These are phyloP conservation scores for Cardamine resedifolia DNA, from an alignment of 345 rosid species.

Conservation along the genomic window DNA sequence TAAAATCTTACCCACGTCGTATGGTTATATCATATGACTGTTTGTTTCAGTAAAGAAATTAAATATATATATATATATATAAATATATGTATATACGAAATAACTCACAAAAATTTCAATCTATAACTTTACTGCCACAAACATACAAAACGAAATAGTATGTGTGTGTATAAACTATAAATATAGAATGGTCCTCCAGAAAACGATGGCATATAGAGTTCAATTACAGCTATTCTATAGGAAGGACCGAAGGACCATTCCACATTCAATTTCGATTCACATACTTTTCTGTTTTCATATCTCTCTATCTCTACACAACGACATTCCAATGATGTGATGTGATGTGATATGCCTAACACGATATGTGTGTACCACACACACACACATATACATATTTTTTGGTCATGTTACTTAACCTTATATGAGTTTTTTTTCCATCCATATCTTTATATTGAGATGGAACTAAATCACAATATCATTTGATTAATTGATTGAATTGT, in stretches of 20 bases:
- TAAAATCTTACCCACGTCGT: slow-evolving; percentile 1
- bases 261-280: slow-evolving; percentile 29
- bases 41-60: background rate
- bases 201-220: slow-evolving; percentile 31
- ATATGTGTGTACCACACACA: background rate
- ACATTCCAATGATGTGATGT: slow-evolving; percentile 34
- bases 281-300: slow-evolving; percentile 23
- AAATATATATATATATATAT: background rate
- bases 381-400: background rate
- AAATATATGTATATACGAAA: background rate
- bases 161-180: background rate
- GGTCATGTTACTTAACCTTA: background rate
- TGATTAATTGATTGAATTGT: background rate
- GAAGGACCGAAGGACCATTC: slow-evolving; percentile 36
- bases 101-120: slow-evolving; percentile 7
- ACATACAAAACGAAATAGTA: slow-evolving; percentile 8
- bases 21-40: background rate
- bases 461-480: background rate
- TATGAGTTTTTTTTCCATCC: background rate
- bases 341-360: slow-evolving; percentile 34
- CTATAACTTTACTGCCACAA: slow-evolving; percentile 25
- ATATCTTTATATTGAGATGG: background rate
- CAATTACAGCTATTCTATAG: slow-evolving; percentile 35
- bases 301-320: slow-evolving; percentile 19
- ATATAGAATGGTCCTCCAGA: slow-evolving; percentile 9